These are phyloP conservation scores for Tolypocladium endophyticum DNA, from an alignment of 2,329 filamentous ascomycete species.

Conservation along the genomic window DNA sequence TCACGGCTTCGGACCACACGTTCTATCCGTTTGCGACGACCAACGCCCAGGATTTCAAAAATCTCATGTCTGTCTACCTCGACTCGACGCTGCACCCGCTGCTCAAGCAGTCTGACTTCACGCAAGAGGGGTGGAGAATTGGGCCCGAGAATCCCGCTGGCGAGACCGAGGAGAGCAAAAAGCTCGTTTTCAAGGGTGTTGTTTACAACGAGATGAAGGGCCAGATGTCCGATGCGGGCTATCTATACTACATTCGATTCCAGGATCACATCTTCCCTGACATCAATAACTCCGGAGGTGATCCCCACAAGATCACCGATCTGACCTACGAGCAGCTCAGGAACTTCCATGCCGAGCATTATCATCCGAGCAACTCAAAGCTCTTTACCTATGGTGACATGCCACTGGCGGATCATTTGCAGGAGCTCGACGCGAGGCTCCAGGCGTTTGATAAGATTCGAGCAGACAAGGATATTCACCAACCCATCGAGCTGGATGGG, in stretches of 20 bases:
- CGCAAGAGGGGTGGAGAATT: constrained; percentile 93
- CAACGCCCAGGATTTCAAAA: constrained; percentile 89
- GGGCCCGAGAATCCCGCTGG: constrained; percentile 79
- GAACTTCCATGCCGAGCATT: constrained; percentile 83
- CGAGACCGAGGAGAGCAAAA: constrained; percentile 45
- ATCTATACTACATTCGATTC: constrained; percentile 91
- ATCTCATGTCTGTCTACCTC: constrained; percentile 91
- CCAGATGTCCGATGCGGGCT: constrained; percentile 94
- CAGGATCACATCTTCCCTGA: constrained; percentile 90
- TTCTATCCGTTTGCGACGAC: constrained; percentile 98
- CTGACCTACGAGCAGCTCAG: constrained; percentile 84
- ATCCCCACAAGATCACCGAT: constrained; percentile 92
- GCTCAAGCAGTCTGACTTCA: constrained; percentile 83
- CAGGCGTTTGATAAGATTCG: constrained; percentile 60
- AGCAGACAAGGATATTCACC: constrained; percentile 63
- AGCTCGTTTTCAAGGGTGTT: constrained; percentile 89
- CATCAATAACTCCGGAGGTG: constrained; percentile 93
- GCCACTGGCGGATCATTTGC: constrained; percentile 70
- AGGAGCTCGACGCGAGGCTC: constrained; percentile 67
- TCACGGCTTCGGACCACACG: constrained; percentile 92
- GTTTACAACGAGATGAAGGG: constrained; percentile 99
- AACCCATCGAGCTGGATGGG: constrained; percentile 62
- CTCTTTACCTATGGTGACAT: constrained; percentile 93
- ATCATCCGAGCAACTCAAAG: constrained; percentile 96
- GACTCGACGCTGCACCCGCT: constrained; percentile 88